A percentile compares a stretch with the other conserved stretches of the same genome.
Conservation (phyloP, 2,329 filamentous ascomycete species). For the Arthrobotrys sinensis region DNA sequence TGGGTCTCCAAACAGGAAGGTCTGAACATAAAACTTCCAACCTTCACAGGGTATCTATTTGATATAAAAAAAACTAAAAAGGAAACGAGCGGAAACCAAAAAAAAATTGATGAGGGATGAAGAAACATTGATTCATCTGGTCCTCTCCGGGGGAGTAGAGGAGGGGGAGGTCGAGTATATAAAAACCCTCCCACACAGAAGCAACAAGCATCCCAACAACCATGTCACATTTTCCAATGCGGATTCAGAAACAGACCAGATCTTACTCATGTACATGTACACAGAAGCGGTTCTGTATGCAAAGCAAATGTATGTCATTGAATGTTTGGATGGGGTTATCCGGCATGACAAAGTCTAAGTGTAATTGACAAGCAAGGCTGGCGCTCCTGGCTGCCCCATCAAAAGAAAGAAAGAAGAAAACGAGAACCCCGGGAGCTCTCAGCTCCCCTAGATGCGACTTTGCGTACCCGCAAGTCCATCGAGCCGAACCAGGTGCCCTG, state of each 20-base stretch:
- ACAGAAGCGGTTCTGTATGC: neutral
- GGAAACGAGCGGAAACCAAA: neutral
- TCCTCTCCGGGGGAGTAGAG: constrained; percentile 16
- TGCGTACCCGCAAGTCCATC: constrained; percentile 34
- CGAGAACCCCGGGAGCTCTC: constrained; percentile 38
- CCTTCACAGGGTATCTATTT: neutral
- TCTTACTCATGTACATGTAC: constrained; percentile 33
- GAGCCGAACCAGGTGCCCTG: constrained; percentile 18
- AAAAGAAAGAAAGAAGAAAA: constrained; percentile 1
- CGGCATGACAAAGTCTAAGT: neutral
- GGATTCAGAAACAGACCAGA: constrained; percentile 44
- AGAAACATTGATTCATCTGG: constrained; percentile 28
- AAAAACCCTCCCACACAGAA: constrained; percentile 23
- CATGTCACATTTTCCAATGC: constrained; percentile 16
- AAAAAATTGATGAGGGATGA: neutral
- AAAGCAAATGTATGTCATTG: constrained; percentile 8
- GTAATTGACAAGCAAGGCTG: constrained; percentile 11
- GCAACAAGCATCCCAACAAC: constrained; percentile 5
- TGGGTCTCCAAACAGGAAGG: constrained; percentile 47
- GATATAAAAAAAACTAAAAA: neutral
- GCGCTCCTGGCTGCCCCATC: constrained; percentile 4
- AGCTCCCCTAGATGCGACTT: constrained; percentile 41
- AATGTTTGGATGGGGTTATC: constrained; percentile 6
- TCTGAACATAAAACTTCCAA: neutral
- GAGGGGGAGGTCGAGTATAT: constrained; percentile 29